Base-by-base conservation (phyloP, 2,329 filamentous ascomycete genomes). In the Fusarium compactum region DNA sequence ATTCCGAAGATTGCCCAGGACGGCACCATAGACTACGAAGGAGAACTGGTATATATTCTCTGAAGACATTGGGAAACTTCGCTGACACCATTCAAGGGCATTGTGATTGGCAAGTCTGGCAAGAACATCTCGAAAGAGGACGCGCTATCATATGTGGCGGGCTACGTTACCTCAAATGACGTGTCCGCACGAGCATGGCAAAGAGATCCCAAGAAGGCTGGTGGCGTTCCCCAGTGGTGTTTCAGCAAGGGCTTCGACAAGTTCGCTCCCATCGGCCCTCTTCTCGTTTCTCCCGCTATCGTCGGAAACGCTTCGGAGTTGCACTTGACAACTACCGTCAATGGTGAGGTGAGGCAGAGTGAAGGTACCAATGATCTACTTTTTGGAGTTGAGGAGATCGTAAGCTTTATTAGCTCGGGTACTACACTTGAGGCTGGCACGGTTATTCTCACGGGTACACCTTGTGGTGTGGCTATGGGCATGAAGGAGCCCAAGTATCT, bases 181-280 rank as follows among this genome's bases (percentile, higher is more conserved):
- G 78, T 88, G n/a, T 87, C 86, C 0, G 85, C 85, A 0, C 77
- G 87, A 14, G 84, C 85, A 45, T 80, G 82, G 68, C 87, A 89
- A 73, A 76, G 85, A 27, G 86, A 89, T 51, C 85, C 87, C 5
- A 77, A 73, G 10, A 78, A 78, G 38, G 80, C 78, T 4, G 80
- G 80, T 8, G 74, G 76, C 4, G 78, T 80, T 7, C 79, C 79
- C 0, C 87, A 89, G 61, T 89, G 86, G 77, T 88, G 84, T 67
- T 84, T 89, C 61, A 86, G 85, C 54, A 88, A 88, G 74, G 85
- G 82, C 0, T 81, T 83, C 8, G 85, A 89, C 75, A 86, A 84
- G 7, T 88, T 85, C 64, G 87, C 85, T 25, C 86, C 86, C 0
- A 83, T 88, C 70, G 84, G 86, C 0, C 86, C 86, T 2, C 77